phyloP scores from a whole-genome alignment of 805 yeast species.

The Metschnikowia kofuensis region DNA sequence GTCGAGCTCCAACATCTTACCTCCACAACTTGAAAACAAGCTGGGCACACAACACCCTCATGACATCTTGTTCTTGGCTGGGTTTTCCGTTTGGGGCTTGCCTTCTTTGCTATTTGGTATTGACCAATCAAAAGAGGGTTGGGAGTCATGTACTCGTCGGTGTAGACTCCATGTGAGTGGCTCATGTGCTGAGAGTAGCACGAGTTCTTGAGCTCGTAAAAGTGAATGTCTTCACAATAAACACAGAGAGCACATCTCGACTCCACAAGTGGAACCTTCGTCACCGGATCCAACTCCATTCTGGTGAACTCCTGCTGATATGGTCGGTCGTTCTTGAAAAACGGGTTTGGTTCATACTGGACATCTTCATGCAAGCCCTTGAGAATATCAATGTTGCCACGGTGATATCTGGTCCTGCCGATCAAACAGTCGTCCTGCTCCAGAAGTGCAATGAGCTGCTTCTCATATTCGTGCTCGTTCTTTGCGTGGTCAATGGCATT shows the following conservation, averaged over 20 bases:
- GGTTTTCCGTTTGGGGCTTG: slow-evolving; percentile 18
- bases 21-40: slow-evolving; percentile 24
- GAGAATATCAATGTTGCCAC: slow-evolving; percentile 5
- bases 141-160: slow-evolving; percentile 29
- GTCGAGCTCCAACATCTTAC: slow-evolving; percentile 19
- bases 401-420: slow-evolving; percentile 6
- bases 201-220: slow-evolving; percentile 31
- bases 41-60: slow-evolving; percentile 30
- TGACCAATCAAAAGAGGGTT: slow-evolving; percentile 23
- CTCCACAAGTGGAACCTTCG: slow-evolving; percentile 8
- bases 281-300: slow-evolving; percentile 8
- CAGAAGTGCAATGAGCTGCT: slow-evolving; percentile 4
- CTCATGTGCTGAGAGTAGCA: slow-evolving; percentile 36
- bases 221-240: slow-evolving; percentile 27
- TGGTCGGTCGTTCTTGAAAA: slow-evolving; percentile 8
- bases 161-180: slow-evolving; percentile 31
- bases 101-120: slow-evolving; percentile 21
- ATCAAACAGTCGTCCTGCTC: slow-evolving; percentile 6
- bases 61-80: slow-evolving; percentile 21
- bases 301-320: slow-evolving; percentile 19
- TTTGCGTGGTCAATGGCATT: not conserved
- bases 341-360: slow-evolving; percentile 9
- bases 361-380: slow-evolving; percentile 5
- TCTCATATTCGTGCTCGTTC: not conserved
- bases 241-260: slow-evolving; percentile 36